A percentile compares a stretch with the other conserved stretches of the same genome.
phyloP scores from a whole-genome alignment of 441 rosid species.

The Gossypium laxum region DNA sequence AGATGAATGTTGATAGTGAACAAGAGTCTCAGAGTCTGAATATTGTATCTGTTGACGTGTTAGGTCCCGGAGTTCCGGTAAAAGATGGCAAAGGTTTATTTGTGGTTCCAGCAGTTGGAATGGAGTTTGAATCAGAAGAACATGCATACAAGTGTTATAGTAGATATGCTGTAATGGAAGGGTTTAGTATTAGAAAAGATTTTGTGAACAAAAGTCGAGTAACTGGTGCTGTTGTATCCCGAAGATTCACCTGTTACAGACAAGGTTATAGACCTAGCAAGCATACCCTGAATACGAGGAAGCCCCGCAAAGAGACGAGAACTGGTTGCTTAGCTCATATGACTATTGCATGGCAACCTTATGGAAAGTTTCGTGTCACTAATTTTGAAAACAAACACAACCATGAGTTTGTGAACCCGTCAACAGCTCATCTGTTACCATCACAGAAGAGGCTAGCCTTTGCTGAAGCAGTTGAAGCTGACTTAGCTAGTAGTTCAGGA shows the following conservation, averaged over 20 bases:
- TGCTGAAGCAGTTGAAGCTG: conserved; percentile 29
- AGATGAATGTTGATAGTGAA: conserved; percentile 12
- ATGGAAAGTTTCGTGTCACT: conserved; percentile 26
- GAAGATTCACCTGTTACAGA: conserved; percentile 30
- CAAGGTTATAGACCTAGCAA: conserved; percentile 27
- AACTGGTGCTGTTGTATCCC: conserved; percentile 23
- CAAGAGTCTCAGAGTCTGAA: conserved; percentile 7
- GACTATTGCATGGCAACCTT: conserved; percentile 27
- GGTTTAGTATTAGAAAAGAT: conserved; percentile 32
- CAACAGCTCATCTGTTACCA: conserved; percentile 24
- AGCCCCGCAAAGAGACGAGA: conserved; percentile 25
- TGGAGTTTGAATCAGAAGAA: conserved; percentile 30
- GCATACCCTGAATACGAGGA: conserved; percentile 16
- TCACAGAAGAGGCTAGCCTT: conserved; percentile 25
- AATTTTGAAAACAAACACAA: conserved; percentile 26
- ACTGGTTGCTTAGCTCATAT: conserved; percentile 33
- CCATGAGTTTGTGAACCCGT: conserved; percentile 23
- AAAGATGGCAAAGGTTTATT: conserved; percentile 18
- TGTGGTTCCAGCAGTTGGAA: conserved; percentile 21
- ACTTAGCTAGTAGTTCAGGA: conserved; percentile 16
- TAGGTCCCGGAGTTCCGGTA: not conserved
- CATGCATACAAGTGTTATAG: conserved; percentile 23
- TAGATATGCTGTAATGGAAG: conserved; percentile 27
- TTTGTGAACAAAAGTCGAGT: conserved; percentile 26
- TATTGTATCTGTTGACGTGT: not conserved